phyloP scores from a whole-genome alignment of 345 rosid genomes.

The Cardamine occulta region DNA sequence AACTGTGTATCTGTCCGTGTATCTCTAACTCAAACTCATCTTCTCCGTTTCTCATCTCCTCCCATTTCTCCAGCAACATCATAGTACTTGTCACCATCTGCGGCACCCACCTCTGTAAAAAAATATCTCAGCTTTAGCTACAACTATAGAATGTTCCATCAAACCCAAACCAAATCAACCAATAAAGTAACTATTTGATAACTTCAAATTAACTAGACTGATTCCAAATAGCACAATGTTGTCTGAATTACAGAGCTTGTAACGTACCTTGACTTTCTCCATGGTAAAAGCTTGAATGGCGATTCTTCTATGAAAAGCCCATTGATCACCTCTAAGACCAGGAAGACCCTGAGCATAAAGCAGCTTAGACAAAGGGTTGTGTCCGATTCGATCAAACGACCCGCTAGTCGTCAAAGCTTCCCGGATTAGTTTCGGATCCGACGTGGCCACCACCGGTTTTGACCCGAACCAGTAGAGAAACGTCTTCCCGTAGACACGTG shows the following conservation, averaged over 20 bases:
- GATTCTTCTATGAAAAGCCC: constrained; percentile 74
- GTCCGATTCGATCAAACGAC: constrained; percentile 46
- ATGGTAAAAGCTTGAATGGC: constrained; percentile 63
- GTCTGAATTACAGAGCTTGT: not conserved
- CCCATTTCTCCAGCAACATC: constrained; percentile 69
- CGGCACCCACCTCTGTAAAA: constrained; percentile 54
- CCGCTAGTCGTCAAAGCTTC: constrained; percentile 54
- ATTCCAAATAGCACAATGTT: not conserved
- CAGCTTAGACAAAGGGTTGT: constrained; percentile 59
- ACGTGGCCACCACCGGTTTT: constrained; percentile 61
- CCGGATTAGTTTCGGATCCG: constrained; percentile 67
- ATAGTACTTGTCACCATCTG: constrained; percentile 59
- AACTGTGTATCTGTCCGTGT: constrained; percentile 58
- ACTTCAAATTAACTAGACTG: not conserved
- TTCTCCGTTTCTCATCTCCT: constrained; percentile 55
- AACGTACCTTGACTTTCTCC: constrained; percentile 70
- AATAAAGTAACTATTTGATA: not conserved
- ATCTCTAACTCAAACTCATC: constrained; percentile 73
- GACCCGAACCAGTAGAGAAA: constrained; percentile 84
- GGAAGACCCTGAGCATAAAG: constrained; percentile 75
- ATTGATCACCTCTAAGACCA: constrained; percentile 64
- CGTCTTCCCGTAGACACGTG: constrained; percentile 57
- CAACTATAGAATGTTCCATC: not conserved
- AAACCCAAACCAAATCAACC: constrained; percentile 7
- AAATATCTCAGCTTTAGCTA: constrained; percentile 1